Percentiles rank a stretch among this genome's conserved stretches.
phyloP scores from a whole-genome alignment of 306 rosid species.

The Fragaria vesca region DNA sequence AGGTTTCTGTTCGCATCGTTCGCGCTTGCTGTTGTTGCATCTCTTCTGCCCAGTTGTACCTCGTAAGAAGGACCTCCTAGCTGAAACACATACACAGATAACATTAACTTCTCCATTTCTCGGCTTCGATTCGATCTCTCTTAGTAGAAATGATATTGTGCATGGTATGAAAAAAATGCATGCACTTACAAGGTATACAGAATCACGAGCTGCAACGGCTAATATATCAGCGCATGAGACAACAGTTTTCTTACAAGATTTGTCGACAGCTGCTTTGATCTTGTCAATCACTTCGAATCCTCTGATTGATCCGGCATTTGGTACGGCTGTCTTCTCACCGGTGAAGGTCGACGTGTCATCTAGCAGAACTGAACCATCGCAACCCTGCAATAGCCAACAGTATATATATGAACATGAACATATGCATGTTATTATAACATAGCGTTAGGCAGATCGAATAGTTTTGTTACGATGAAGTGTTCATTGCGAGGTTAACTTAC shows the following conservation, averaged over 20 bases:
- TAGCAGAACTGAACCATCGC: slow-evolving; percentile 39
- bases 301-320: slow-evolving; percentile 29
- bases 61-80: slow-evolving; percentile 25
- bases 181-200: slow-evolving; percentile 13
- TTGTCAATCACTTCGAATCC: slow-evolving; percentile 32
- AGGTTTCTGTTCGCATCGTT: slow-evolving; percentile 23
- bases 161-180: not conserved
- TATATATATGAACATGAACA: not conserved
- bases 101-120: not conserved
- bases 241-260: slow-evolving; percentile 12
- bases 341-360: slow-evolving; percentile 34
- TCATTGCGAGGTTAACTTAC: not conserved
- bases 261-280: slow-evolving; percentile 25
- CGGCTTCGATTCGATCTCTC: not conserved
- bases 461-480: not conserved
- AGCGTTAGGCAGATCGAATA: not conserved
- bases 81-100: slow-evolving; percentile 2
- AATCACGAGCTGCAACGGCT: slow-evolving; percentile 41
- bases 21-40: slow-evolving; percentile 30
- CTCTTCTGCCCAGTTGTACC: slow-evolving; percentile 37
- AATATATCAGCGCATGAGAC: slow-evolving; percentile 42
- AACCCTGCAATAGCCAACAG: slow-evolving; percentile 17
- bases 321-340: slow-evolving; percentile 37
- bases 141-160: not conserved
- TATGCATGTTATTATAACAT: not conserved